Base-by-base conservation (phyloP, 2,329 filamentous ascomycete species). In the Colletotrichum karsti region DNA sequence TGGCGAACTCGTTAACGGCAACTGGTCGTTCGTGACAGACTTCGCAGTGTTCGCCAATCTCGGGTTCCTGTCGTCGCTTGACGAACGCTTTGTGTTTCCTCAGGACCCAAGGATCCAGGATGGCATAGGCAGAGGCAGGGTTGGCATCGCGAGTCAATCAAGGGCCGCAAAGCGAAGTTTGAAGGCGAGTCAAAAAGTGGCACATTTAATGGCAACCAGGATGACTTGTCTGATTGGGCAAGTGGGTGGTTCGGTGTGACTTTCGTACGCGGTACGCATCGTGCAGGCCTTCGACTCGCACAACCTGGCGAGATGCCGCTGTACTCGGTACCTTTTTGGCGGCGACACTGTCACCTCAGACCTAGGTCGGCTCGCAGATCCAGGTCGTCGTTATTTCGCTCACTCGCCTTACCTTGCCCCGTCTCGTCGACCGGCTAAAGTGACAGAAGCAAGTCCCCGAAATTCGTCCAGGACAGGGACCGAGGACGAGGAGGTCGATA, bases 361-460 rank as follows among this genome's bases (percentile, higher is more conserved):
- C 8, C 7, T 20, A 37, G 22, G 37, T 28, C 18, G 20, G 41
- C 26, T 63, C 58, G 64, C 51, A 67, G 64, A 63, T 67, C 64
- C 33, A 46, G 51, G 41, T 24, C 12, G 64, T 67, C 64, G 53
- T 64, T 64, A 58, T 64, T 67, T 67, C 64, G 64, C 64, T 67
- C 64, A 58, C 37, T 65, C 46, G 22, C 35, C 35, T 64, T 20
- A 24, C 51, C 60, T 50, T 63, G 42, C 35, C 54, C 15, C 42
- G 15, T 50, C 41, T 54, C 20, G 18, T 33, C 39, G 30, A 18
- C 30, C 41, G 48, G 56, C 30, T 15, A 42, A 20, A 58, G 26
- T 48, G 39, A 10, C 53, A 39, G 60, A n/a, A 37, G 42, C 24
- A 46, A 59, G 41, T 44, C 44, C 60, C 48, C 48, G 33, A 66